phyloP scores from a whole-genome alignment of 371 early-diverging fungal genomes.

The Mortierella sp. region DNA sequence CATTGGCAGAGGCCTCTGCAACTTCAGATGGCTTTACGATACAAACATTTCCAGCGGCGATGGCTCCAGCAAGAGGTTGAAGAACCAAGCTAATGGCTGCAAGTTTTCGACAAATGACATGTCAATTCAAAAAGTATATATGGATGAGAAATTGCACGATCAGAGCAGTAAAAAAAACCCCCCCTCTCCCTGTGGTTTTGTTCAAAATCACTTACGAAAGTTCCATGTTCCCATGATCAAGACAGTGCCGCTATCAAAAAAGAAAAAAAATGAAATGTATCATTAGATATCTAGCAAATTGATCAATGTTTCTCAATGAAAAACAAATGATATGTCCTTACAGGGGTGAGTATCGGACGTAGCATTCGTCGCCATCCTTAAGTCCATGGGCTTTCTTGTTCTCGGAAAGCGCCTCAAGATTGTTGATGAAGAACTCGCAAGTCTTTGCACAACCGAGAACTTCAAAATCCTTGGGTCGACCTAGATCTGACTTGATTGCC shows the following conservation, averaged over 20 bases:
- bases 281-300: background rate
- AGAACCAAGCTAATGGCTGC: slow-evolving; percentile 51
- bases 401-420: slow-evolving; percentile 60
- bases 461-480: slow-evolving; percentile 58
- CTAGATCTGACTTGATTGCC: slow-evolving; percentile 67
- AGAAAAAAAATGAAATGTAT: slow-evolving; percentile 4
- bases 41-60: slow-evolving; percentile 88
- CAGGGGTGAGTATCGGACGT: slow-evolving; percentile 46
- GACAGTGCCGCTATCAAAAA: slow-evolving; percentile 71
- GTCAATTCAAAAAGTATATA: background rate
- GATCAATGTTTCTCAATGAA: background rate
- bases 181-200: background rate
- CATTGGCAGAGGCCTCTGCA: slow-evolving; percentile 60
- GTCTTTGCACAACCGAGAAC: slow-evolving; percentile 58
- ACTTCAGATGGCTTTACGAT: slow-evolving; percentile 92
- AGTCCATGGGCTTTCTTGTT: slow-evolving; percentile 13
- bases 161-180: background rate
- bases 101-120: background rate
- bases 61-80: slow-evolving; percentile 75
- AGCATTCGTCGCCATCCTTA: slow-evolving; percentile 41
- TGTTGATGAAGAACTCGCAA: slow-evolving; percentile 59
- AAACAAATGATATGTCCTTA: slow-evolving; percentile 12
- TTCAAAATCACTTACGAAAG: slow-evolving; percentile 65
- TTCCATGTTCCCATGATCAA: slow-evolving; percentile 90
- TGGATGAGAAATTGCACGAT: background rate